Conservation (phyloP, 441 rosid genomes). For the Jatropha multifida region DNA sequence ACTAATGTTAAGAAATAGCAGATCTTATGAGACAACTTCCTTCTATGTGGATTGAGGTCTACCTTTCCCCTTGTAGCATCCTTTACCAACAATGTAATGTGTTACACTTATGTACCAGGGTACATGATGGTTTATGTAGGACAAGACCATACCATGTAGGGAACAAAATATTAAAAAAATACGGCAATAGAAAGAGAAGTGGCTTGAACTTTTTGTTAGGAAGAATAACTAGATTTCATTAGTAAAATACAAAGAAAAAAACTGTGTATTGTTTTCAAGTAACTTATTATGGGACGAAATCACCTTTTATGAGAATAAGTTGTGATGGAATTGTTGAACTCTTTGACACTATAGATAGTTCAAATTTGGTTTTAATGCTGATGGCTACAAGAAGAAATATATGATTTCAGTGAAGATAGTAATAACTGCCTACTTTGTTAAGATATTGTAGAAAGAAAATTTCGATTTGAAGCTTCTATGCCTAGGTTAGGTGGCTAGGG, state of each 20-base stretch:
- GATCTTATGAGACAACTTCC: too few relatives aligned
- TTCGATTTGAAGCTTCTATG: background rate
- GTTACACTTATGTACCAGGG: too few relatives aligned
- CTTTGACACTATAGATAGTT: background rate
- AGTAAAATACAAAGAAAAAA: background rate
- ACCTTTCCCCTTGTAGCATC: too few relatives aligned
- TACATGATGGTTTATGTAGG: too few relatives aligned
- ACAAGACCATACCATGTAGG: background rate
- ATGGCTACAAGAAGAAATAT: background rate
- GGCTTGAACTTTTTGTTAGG: background rate
- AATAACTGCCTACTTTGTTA: background rate
- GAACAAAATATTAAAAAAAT: background rate
- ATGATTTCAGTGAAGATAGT: background rate
- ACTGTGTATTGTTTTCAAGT: background rate
- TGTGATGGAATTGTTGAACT: background rate
- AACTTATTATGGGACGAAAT: background rate
- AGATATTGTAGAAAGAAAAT: background rate
- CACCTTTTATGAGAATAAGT: background rate
- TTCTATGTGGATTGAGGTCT: too few relatives aligned
- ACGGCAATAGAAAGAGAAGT: background rate
- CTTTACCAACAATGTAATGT: too few relatives aligned
- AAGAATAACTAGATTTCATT: background rate
- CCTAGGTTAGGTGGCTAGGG: background rate
- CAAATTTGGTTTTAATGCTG: background rate
- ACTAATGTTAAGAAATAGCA: too few relatives aligned